These are phyloP conservation scores for Takakia lepidozioides DNA, from an alignment of 225 moss, liverwort and hornwort species.

Conservation along the genomic window DNA sequence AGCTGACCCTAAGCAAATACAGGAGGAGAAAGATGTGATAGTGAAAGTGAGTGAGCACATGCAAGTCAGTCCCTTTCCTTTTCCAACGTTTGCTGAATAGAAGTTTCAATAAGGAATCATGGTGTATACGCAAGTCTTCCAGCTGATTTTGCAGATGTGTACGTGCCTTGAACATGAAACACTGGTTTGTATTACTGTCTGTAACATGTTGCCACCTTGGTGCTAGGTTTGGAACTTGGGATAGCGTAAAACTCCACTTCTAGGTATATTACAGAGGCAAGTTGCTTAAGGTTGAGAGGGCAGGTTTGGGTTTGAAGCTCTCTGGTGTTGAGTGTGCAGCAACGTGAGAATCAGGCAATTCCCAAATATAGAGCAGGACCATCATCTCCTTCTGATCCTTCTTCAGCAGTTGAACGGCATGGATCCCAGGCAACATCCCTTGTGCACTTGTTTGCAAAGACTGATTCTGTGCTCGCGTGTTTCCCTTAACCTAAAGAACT, in stretches of 20 bases:
- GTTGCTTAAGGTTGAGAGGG: too few species aligned
- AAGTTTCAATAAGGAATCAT: background rate
- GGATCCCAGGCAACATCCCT: constrained; percentile 27
- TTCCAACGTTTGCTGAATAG: background rate
- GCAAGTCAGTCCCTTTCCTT: constrained; percentile 23
- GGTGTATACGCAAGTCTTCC: background rate
- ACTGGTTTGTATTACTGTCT: too few species aligned
- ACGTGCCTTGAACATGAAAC: background rate
- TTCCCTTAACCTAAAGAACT: background rate
- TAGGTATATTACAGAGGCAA: too few species aligned
- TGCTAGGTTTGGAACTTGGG: too few species aligned
- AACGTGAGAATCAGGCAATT: constrained; percentile 50
- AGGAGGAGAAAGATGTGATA: constrained; percentile 47
- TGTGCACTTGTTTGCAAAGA: background rate
- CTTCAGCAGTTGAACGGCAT: constrained; percentile 22
- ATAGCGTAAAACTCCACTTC: too few species aligned
- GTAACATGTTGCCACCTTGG: too few species aligned
- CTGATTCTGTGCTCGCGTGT: background rate
- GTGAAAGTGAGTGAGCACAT: constrained; percentile 62
- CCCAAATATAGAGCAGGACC: constrained; percentile 36
- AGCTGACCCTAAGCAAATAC: constrained; percentile 30
- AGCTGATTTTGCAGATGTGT: background rate
- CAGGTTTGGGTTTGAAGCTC: background rate
- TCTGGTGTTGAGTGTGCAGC: constrained; percentile 21
- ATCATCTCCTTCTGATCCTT: constrained; percentile 11